These are phyloP conservation scores for Yamadazyma friedrichii DNA, from an alignment of 1,139 yeast species.

Conservation along the genomic window DNA sequence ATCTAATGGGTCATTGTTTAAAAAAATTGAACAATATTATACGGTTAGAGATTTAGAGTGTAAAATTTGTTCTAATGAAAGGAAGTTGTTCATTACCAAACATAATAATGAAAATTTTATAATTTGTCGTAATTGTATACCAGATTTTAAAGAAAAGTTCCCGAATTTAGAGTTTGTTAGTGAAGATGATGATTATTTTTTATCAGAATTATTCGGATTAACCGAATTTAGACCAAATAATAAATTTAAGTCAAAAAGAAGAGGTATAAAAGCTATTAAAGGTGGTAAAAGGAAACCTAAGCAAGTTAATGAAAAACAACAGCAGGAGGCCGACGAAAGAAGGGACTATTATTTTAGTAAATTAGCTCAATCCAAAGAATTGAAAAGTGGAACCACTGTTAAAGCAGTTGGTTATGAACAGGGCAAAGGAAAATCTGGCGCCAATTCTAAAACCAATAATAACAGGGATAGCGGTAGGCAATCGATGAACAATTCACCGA, in stretches of 20 bases:
- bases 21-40: slow-evolving; percentile 45
- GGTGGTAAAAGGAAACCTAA: slow-evolving; percentile 25
- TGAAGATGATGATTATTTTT: slow-evolving; percentile 48
- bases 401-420: slow-evolving; percentile 35
- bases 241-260: slow-evolving; percentile 15
- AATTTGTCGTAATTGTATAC: slow-evolving; percentile 43
- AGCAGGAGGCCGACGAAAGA: slow-evolving; percentile 29
- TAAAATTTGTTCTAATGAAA: slow-evolving; percentile 40
- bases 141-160: slow-evolving; percentile 18
- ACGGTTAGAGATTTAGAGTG: slow-evolving; percentile 53
- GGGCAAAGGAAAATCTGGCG: neutral
- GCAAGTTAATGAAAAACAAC: slow-evolving; percentile 28
- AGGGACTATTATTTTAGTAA: slow-evolving; percentile 38
- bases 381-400: slow-evolving; percentile 44
- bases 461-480: neutral
- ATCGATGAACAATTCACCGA: slow-evolving; percentile 2
- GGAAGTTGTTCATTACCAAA: slow-evolving; percentile 37
- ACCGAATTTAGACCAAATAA: slow-evolving; percentile 35
- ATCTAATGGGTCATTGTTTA: slow-evolving; percentile 54
- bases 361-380: slow-evolving; percentile 30
- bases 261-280: slow-evolving; percentile 25
- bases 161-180: slow-evolving; percentile 29
- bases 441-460: neutral
- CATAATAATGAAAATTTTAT: slow-evolving; percentile 23
- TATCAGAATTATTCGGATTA: slow-evolving; percentile 49